These are phyloP conservation scores for Aspergillus ibericus DNA, from an alignment of 2,329 filamentous ascomycete species.

Conservation along the genomic window DNA sequence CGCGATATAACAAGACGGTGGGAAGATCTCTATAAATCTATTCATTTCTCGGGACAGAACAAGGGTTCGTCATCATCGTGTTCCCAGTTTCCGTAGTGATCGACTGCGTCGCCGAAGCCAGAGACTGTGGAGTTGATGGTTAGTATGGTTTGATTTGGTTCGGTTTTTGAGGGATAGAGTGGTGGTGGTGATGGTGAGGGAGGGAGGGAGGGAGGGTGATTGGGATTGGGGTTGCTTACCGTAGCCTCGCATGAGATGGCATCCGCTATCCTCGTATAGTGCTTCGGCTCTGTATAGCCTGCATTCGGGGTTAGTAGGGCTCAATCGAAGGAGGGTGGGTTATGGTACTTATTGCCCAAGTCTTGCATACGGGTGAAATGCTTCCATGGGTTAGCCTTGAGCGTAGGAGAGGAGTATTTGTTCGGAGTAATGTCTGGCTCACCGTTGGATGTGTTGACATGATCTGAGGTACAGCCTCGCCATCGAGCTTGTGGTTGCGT, in stretches of 20 bases:
- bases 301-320: slow-evolving; percentile 14
- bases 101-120: background rate
- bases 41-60: too few species aligned
- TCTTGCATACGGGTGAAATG: slow-evolving; percentile 52
- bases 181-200: too few species aligned
- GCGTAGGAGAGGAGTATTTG: background rate
- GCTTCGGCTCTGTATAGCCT: slow-evolving; percentile 44
- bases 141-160: background rate
- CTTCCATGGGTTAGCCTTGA: slow-evolving; percentile 5
- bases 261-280: slow-evolving; percentile 43
- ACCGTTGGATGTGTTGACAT: slow-evolving; percentile 61
- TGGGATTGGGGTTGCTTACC: background rate
- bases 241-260: slow-evolving; percentile 16
- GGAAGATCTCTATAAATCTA: too few species aligned
- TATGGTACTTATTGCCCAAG: slow-evolving; percentile 52
- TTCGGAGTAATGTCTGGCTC: slow-evolving; percentile 8
- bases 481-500: slow-evolving; percentile 52
- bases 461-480: slow-evolving; percentile 48
- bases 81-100: background rate
- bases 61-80: too few species aligned
- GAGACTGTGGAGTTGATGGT: background rate
- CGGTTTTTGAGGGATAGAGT: too few species aligned
- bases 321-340: background rate
- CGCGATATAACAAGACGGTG: too few species aligned
- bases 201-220: too few species aligned